Evolutionary conservation across 139 green algal species (phyloP), one percentile per base, ranked within the genome.

Genomic region (Closterium sp.): DNA sequence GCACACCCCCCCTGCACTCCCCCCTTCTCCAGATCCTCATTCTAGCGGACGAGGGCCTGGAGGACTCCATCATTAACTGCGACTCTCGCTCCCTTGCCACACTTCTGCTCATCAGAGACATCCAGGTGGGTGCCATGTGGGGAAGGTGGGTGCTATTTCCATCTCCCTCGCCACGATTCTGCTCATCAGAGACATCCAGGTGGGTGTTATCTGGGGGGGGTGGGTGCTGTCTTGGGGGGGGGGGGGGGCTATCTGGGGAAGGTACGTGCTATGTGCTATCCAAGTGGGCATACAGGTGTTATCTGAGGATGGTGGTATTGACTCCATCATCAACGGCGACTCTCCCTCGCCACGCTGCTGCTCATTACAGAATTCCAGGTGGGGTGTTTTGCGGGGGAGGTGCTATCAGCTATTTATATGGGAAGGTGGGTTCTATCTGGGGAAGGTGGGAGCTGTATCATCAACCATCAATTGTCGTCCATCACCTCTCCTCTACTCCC

Each of bases 161-260:
- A n/a, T n/a, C n/a, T 94, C 89, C 21, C 90, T 96, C 12, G 94
- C 95, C 36, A 95, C 94, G 7, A 85, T 96, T 85, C 94, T 96
- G 3, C 93, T 96, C 83, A 94, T 96, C n/a, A 88, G 95, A 9
- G 94, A 96, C 90, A 95, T 96, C 64, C 95, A 96, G 92, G 89
- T 93, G 34, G 36, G 36, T 55, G 36, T 16, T 86, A 34, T 34
- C 7, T 86, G 83, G 55, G 55, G 55, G 55, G 25, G 55, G 55
- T 76, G 4, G 55, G n/a, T n/a, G n/a, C n/a, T n/a, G n/a, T n/a
- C n/a, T n/a, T n/a, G n/a, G n/a, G n/a, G n/a, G n/a, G n/a, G n/a
- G n/a, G n/a, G n/a, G n/a, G n/a, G n/a, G n/a, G n/a, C n/a, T n/a
- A n/a, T n/a, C n/a, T n/a, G n/a, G n/a, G n/a, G n/a, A n/a, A n/a